Evolutionary conservation across 2,329 filamentous ascomycete species (phyloP).

Genomic region (Talaromyces funiculosus): DNA sequence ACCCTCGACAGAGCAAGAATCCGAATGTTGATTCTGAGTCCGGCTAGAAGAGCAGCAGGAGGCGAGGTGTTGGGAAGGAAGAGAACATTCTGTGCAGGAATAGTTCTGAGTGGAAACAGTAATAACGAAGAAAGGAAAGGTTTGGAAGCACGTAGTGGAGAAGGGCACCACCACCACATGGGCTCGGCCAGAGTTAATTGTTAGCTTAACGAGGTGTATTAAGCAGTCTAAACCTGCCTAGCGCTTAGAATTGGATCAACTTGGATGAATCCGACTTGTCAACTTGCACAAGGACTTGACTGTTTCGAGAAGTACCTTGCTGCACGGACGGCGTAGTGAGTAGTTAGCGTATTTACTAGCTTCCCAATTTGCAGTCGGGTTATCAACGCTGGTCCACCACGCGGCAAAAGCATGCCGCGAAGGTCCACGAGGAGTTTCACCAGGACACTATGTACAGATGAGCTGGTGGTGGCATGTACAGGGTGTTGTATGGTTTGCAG

Average conservation of each 20-base stretch:
- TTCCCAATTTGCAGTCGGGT: background rate
- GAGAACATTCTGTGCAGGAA: background rate
- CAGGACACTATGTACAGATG: too few species aligned
- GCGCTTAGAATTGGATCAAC: too few species aligned
- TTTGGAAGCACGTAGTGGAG: background rate
- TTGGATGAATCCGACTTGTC: background rate
- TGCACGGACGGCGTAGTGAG: background rate
- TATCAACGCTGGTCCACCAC: background rate
- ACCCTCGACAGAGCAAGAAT: background rate
- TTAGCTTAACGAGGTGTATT: background rate
- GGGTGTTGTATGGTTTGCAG: too few species aligned
- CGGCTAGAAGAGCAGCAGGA: background rate
- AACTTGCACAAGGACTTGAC: background rate
- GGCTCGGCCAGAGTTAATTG: background rate
- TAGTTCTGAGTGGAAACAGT: background rate
- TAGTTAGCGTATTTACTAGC: background rate
- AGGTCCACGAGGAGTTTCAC: background rate
- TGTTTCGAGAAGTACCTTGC: background rate
- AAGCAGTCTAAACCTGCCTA: background rate
- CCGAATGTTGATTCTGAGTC: background rate
- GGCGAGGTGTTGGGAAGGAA: background rate
- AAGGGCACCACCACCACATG: background rate
- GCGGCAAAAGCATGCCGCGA: constrained; percentile 6
- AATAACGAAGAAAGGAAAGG: background rate
- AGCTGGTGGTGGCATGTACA: too few species aligned